Percentiles rank a stretch among this genome's conserved stretches.
Evolutionary conservation across 768 basidiomycete species (phyloP).

Genomic region (Macrolepiota fuliginosa): DNA sequence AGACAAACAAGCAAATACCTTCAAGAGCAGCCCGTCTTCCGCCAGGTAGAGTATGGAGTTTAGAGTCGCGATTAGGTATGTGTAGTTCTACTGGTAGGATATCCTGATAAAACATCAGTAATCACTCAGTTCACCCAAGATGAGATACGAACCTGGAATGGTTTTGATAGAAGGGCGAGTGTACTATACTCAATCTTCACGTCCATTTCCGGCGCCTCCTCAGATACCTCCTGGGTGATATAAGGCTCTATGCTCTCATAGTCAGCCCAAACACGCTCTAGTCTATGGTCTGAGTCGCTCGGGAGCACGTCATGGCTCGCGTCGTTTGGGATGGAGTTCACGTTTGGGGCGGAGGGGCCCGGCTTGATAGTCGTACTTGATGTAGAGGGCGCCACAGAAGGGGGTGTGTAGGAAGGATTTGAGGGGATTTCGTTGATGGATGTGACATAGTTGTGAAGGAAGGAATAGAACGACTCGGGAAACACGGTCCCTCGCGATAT

Average conservation of each 20-base stretch:
- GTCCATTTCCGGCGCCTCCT: constrained; percentile 41
- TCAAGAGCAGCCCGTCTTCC: constrained; percentile 54
- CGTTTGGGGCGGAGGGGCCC: constrained; percentile 28
- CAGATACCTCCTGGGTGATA: constrained; percentile 44
- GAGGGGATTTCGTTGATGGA: constrained; percentile 70
- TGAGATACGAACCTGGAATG: constrained; percentile 52
- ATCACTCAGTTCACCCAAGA: not conserved
- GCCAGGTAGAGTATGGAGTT: constrained; percentile 42
- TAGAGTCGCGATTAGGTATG: constrained; percentile 71
- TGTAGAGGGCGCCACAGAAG: constrained; percentile 30
- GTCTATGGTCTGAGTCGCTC: constrained; percentile 74
- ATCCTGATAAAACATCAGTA: constrained; percentile 41
- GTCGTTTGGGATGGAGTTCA: constrained; percentile 25
- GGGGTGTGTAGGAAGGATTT: constrained; percentile 40
- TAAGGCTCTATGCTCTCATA: constrained; percentile 81
- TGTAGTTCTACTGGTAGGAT: constrained; percentile 75
- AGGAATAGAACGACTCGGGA: constrained; percentile 93
- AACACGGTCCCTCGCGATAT: constrained; percentile 77
- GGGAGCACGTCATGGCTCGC: constrained; percentile 1
- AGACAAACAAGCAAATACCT: constrained; percentile 37
- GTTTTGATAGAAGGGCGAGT: constrained; percentile 35
- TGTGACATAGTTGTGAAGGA: constrained; percentile 86
- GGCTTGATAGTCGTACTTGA: constrained; percentile 30
- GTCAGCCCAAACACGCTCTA: constrained; percentile 85
- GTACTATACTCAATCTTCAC: constrained; percentile 56